phyloP scores from a whole-genome alignment of 192 early-diverging fungal species.

The Backusella psychrophila region DNA sequence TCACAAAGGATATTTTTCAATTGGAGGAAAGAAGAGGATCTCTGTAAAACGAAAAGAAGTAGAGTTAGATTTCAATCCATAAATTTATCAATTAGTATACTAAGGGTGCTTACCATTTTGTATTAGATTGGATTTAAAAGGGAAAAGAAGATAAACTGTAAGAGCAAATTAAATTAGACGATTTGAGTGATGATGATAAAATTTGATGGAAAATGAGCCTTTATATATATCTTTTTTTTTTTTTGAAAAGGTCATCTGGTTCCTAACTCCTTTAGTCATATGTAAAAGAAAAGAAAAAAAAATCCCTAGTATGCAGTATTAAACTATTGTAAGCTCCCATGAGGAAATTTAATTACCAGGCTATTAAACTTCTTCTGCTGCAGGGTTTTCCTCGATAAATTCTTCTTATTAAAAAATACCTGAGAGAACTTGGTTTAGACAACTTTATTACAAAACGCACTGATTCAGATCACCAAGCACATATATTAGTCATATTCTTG shows the following conservation, averaged over 20 bases:
- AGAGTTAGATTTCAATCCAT: not conserved
- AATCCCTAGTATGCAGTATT: not conserved
- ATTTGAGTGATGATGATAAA: not conserved
- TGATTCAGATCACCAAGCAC: slow-evolving; percentile 1
- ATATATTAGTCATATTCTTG: not conserved
- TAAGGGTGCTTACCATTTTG: not conserved
- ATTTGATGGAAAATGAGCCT: not conserved
- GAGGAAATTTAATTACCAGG: slow-evolving; percentile 3
- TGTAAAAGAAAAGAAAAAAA: not conserved
- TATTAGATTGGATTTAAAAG: not conserved
- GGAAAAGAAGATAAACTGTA: not conserved
- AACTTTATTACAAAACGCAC: not conserved
- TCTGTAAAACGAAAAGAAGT: not conserved
- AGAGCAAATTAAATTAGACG: not conserved
- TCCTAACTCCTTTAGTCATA: not conserved
- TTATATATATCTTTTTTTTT: not conserved
- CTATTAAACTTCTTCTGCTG: not conserved
- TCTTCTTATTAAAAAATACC: slow-evolving; percentile 4
- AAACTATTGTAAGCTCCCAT: not conserved
- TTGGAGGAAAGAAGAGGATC: not conserved
- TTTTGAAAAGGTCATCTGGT: not conserved
- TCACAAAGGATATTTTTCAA: not conserved
- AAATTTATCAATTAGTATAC: not conserved
- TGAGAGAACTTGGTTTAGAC: not conserved
- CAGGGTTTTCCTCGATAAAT: slow-evolving; percentile 3